Conservation (phyloP, 768 basidiomycete species). For the Suillus decipiens region DNA sequence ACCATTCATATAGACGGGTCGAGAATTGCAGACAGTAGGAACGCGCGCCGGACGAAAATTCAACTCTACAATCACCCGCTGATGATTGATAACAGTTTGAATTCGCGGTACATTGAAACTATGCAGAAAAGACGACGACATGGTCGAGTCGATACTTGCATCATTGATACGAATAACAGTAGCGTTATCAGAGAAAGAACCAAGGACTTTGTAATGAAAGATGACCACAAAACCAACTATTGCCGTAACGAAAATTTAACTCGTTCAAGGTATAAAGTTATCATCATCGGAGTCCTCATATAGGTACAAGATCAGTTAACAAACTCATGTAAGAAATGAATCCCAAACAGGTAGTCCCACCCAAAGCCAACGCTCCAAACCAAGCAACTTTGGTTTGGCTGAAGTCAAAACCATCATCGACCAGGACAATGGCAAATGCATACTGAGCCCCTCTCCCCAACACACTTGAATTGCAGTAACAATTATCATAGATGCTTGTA, state of each 20-base stretch:
- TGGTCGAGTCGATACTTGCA: no score
- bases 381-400: slow-evolving; percentile 33
- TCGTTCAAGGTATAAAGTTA: neutral
- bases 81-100: no score
- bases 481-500: slow-evolving; percentile 22
- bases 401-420: slow-evolving; percentile 17
- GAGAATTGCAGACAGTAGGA: no score
- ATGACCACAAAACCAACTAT: no score
- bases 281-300: neutral
- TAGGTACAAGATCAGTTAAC: slow-evolving; percentile 5
- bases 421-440: slow-evolving; percentile 34
- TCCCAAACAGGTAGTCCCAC: neutral
- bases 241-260: neutral
- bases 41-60: no score
- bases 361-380: slow-evolving; percentile 39
- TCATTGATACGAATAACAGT: no score
- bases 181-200: no score
- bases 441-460: slow-evolving; percentile 12
- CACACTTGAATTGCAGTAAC: slow-evolving; percentile 28
- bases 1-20: no score
- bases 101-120: no score
- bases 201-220: no score
- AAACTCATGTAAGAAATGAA: slow-evolving; percentile 4
- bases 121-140: no score
- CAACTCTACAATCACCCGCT: no score